These are phyloP conservation scores for Solanum microdontum DNA, from an alignment of 257 asterid species.

Conservation along the genomic window DNA sequence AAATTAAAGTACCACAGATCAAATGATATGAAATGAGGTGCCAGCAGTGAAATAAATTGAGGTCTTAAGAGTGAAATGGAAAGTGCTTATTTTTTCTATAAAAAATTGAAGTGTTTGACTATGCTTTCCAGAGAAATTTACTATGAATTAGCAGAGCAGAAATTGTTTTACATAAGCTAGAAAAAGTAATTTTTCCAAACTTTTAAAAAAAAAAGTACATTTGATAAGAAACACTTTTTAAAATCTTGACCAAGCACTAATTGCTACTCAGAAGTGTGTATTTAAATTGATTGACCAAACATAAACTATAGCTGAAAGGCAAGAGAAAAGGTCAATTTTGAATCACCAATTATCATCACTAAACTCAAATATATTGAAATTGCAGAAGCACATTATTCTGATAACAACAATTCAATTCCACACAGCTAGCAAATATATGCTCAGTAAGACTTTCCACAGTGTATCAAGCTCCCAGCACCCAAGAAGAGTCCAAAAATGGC, in stretches of 20 bases:
- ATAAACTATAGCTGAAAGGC: background rate
- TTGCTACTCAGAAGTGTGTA: background rate
- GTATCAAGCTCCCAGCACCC: slow-evolving; percentile 35
- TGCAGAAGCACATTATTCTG: background rate
- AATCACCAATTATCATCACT: background rate
- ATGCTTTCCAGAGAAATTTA: background rate
- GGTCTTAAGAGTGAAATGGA: background rate
- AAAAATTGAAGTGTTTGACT: background rate
- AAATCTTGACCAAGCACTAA: background rate
- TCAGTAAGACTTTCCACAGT: slow-evolving; percentile 50
- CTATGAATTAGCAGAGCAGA: background rate
- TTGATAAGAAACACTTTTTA: no score
- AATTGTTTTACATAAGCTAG: no score
- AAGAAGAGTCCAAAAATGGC: background rate
- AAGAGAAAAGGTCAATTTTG: background rate
- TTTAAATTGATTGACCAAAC: background rate
- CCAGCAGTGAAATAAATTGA: background rate
- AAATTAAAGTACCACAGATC: background rate
- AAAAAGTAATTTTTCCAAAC: no score
- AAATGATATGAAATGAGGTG: no score
- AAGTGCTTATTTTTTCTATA: background rate
- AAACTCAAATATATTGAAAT: background rate
- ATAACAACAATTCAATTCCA: background rate
- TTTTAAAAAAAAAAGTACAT: no score
- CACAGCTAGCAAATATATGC: background rate